A percentile compares a stretch with the other conserved stretches of the same genome.
Conservation (phyloP, 2,329 filamentous ascomycete species). For the Paracorniculantispora psalliotae region DNA sequence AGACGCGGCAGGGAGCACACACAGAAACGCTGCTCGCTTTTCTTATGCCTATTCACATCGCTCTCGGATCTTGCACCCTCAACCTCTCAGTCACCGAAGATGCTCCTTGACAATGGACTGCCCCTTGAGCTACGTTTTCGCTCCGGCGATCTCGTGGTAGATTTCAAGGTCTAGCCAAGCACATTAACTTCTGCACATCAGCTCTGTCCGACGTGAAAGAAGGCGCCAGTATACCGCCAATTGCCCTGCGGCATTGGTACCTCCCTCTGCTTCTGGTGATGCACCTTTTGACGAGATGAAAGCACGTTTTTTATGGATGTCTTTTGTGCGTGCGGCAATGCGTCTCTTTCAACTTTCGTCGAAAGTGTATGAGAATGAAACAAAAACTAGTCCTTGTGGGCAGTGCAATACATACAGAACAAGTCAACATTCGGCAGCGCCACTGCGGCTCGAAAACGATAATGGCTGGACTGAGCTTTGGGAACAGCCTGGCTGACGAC, state of each 20-base stretch:
- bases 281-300: conserved; percentile 49
- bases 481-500: background rate
- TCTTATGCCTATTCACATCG: background rate
- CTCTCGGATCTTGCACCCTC: conserved; percentile 11
- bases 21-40: conserved; percentile 7
- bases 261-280: conserved; percentile 40
- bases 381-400: conserved; percentile 94
- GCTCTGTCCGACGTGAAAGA: conserved; percentile 35
- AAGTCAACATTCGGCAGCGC: conserved; percentile 29
- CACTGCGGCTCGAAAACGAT: background rate
- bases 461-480: background rate
- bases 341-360: conserved; percentile 50
- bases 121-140: conserved; percentile 37
- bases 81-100: background rate
- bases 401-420: conserved; percentile 79
- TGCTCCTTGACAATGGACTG: background rate
- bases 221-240: conserved; percentile 45
- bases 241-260: conserved; percentile 25
- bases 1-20: background rate
- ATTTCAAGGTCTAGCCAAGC: conserved; percentile 48
- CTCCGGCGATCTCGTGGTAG: conserved; percentile 39
- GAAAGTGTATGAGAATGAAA: conserved; percentile 60
- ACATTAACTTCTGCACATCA: conserved; percentile 49
- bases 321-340: conserved; percentile 76
- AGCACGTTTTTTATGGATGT: conserved; percentile 91